Evolutionary conservation across 2,329 filamentous ascomycete species (phyloP), one percentile per base, ranked within the genome.

Genomic region (Cladosporium sp.): DNA sequence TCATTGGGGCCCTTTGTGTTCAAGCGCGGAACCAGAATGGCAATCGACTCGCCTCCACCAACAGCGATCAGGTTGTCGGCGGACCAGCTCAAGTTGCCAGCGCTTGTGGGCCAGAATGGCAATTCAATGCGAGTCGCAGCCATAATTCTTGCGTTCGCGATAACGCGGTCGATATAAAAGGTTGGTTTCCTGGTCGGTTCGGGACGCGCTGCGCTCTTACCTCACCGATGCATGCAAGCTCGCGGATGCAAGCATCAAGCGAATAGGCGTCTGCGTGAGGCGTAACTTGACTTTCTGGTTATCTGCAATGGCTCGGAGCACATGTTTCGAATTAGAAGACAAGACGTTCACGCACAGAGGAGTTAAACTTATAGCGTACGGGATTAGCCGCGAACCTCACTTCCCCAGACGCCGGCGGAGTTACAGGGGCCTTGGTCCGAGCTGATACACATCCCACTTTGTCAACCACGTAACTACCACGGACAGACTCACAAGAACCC

Each of bases 51-150:
- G 45, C 77, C 76, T 9, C 74, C 74, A 12, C 77, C 77, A 40
- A 83, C 64, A 6, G 79, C 80, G 38, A 84, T 70, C 42, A 78
- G 75, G 39, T 78, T 77, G 56, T 83, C 78, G 33, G 70, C 63
- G 6, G 79, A 83, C 79, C 80, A 84, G 45, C 73, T 69, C n/a
- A 83, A 62, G 42, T 76, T 78, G 56, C 78, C 67, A 20, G 70
- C 63, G 52, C 72, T 74, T 3, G 74, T 74, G 2, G 79, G 78
- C 66, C 73, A 78, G 49, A 74, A 68, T 19, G 66, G 64, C 7
- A 62, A 43, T 2, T 52, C 55, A 38, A 63, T 41, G 16, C 43
- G 47, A 33, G 50, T 43, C 30, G 58, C 18, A 16, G 18, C 35
- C 43, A 51, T 51, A 4, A 11, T 27, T 27, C 22, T 27, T n/a